Evolutionary conservation across 176 grass and related monocot species (phyloP).

Genomic region (Avena sativa): DNA sequence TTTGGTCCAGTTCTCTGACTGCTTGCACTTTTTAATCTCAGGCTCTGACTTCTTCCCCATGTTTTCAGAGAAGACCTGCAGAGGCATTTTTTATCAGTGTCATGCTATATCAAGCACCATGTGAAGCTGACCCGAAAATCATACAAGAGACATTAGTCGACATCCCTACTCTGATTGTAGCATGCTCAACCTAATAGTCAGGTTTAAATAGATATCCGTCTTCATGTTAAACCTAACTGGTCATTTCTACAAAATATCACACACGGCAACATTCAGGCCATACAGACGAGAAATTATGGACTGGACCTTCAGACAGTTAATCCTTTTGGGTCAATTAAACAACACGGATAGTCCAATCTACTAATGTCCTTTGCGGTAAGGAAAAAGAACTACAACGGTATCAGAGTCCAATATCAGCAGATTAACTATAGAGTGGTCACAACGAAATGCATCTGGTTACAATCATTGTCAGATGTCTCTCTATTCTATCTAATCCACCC

Average conservation of each 20-base stretch:
- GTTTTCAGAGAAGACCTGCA: slow-evolving; percentile 79
- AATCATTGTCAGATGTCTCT: not conserved
- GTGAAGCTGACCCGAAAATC: no score
- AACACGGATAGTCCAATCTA: not conserved
- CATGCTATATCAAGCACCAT: not conserved
- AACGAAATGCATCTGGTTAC: not conserved
- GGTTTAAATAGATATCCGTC: not conserved
- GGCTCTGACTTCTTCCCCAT: slow-evolving; percentile 36
- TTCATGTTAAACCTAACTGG: slow-evolving; percentile 1
- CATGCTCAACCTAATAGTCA: not conserved
- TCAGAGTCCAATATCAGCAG: not conserved
- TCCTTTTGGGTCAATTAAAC: not conserved
- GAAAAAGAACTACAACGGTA: not conserved
- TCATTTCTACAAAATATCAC: not conserved
- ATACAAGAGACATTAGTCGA: no score
- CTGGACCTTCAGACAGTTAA: not conserved
- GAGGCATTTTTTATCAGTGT: not conserved
- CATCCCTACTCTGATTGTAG: not conserved
- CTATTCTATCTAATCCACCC: not conserved
- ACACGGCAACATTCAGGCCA: not conserved
- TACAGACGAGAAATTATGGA: not conserved
- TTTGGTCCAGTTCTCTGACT: slow-evolving; percentile 79
- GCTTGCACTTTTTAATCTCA: slow-evolving; percentile 74
- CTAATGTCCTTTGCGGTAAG: not conserved
- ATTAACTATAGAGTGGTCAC: slow-evolving; percentile 6